Conservation (phyloP, 2,329 filamentous ascomycete species). For the Colletotrichum euphorbiae region DNA sequence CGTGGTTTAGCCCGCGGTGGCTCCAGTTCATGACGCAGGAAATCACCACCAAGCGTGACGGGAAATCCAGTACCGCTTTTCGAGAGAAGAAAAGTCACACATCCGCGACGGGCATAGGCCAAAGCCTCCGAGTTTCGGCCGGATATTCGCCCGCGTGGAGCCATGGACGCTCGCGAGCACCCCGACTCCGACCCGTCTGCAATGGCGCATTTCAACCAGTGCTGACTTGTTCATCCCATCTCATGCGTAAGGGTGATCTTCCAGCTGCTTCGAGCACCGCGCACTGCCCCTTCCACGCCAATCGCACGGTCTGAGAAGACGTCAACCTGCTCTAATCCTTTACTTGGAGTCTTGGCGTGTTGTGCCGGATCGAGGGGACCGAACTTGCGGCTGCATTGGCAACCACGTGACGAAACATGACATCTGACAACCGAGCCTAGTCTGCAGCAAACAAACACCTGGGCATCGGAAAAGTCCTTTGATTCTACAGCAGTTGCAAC, state of each 20-base stretch:
- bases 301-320: not conserved
- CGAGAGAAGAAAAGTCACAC: not conserved
- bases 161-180: constrained; percentile 22
- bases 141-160: constrained; percentile 26
- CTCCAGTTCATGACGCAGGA: constrained; percentile 28
- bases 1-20: not conserved
- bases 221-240: not conserved
- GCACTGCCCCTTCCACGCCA: not conserved
- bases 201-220: not conserved
- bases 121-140: constrained; percentile 29
- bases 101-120: constrained; percentile 16
- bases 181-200: constrained; percentile 22
- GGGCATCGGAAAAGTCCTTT: not conserved
- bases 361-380: too few species aligned
- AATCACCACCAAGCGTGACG: constrained; percentile 11
- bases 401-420: not conserved
- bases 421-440: not conserved
- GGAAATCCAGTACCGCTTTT: not conserved
- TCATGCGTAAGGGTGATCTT: not conserved
- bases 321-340: not conserved
- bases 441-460: not conserved
- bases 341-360: not conserved
- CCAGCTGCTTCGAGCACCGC: not conserved
- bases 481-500: not conserved
- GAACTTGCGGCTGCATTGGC: not conserved